Base-by-base conservation (phyloP, 164 flowering plant species). In the Tetrastigma voinierianum region DNA sequence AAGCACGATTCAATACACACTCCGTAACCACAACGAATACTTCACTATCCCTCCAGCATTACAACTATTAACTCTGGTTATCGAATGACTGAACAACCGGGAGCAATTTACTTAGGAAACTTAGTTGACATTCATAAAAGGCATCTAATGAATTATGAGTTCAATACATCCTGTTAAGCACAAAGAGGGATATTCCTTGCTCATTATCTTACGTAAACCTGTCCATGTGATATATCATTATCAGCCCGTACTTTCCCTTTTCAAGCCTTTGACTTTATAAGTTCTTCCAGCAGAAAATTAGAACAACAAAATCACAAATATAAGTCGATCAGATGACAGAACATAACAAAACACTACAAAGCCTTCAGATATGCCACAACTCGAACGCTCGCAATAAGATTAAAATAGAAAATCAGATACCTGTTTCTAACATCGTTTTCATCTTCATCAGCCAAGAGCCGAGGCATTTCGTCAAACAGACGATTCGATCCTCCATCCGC, bases 401-500 rank as follows among this genome's bases (percentile, higher is more conserved):
- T 51, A 5, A 20, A 24, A 56, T 3, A 11, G 7, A 51, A 24
- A 20, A n/a, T 56, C 3, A 21, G 20, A 53, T 59, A 90, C 99
- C 96, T 90, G 67, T 64, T 57, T 49, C 93, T 86, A 67, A 95
- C 83, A 70, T 73, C 67, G 2, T 61, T n/a, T 13, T 80, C 84
- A 59, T 88, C 89, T 71, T 87, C 84, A 17, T 80, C 67, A 49
- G 93, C 87, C 11, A 90, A 80, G 14, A 92, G 47, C 16, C 24
- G 70, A 25, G 98, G 98, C 86, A 95, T 66, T 66, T 93, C 99
- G 68, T 95, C 96, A 57, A 59, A 89, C 61, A 93, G 3, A 1
- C 95, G 90, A 68, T 95, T 95, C 0, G 99, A 97, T 32, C 99
- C 99, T 52, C 99, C 98, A 76, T 95, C 98, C 1, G 99, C 98